Conservation (phyloP, 805 yeast genomes). For the Metschnikowia reukaufii region DNA sequence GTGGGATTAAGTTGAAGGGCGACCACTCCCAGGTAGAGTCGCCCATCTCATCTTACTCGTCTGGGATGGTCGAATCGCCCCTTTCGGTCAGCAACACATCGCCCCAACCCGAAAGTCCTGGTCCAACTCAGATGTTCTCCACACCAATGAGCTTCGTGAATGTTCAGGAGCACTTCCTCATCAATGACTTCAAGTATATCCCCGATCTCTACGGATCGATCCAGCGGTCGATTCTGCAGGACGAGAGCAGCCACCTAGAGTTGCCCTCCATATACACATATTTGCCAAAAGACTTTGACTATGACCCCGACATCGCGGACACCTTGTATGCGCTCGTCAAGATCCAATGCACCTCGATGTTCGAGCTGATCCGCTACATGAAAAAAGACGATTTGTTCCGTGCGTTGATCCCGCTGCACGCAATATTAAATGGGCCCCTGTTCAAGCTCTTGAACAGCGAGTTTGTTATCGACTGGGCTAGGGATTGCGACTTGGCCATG, state of each 20-base stretch:
- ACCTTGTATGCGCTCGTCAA: constrained; percentile 63
- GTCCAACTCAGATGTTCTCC: constrained; percentile 2
- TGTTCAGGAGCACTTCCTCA: constrained; percentile 19
- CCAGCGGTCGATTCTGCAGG: constrained; percentile 19
- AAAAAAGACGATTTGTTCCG: constrained; percentile 60
- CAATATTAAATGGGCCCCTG: constrained; percentile 61
- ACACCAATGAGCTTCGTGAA: constrained; percentile 23
- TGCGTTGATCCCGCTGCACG: constrained; percentile 51
- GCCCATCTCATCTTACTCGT: constrained; percentile 19
- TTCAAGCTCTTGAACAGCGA: constrained; percentile 55
- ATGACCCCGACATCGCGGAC: constrained; percentile 51
- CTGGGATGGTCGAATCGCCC: constrained; percentile 16
- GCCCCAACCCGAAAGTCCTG: constrained; percentile 12
- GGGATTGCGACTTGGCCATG: constrained; percentile 63
- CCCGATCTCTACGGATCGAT: constrained; percentile 30
- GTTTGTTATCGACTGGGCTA: constrained; percentile 59
- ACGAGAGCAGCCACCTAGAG: constrained; percentile 19
- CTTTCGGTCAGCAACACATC: constrained; percentile 17
- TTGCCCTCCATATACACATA: constrained; percentile 44
- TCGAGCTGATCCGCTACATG: constrained; percentile 67
- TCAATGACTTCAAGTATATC: constrained; percentile 27
- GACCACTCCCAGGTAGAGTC: constrained; percentile 20
- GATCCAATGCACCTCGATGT: constrained; percentile 61
- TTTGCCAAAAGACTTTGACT: constrained; percentile 47
- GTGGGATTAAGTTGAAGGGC: constrained; percentile 56